Evolutionary conservation across 176 grass and related monocot species (phyloP).

Genomic region (Bromus sterilis): DNA sequence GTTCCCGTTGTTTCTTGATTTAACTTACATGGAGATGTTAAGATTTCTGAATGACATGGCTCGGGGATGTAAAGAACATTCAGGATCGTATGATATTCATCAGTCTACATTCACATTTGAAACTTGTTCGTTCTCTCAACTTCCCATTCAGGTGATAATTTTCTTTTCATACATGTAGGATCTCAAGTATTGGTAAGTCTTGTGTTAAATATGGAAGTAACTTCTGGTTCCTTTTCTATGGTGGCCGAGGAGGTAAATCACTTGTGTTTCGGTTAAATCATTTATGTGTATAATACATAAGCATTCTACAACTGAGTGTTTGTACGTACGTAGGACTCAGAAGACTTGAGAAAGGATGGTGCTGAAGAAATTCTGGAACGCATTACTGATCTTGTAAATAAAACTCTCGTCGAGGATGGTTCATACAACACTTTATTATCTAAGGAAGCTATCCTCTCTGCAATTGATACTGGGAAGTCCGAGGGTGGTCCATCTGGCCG

Average conservation of each 20-base stretch:
- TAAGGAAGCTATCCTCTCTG: constrained; percentile 72
- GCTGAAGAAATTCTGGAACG: constrained; percentile 62
- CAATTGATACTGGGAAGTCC: constrained; percentile 87
- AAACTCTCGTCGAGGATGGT: constrained; percentile 54
- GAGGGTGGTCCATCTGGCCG: constrained; percentile 64
- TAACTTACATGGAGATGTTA: background rate
- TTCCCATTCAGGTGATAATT: background rate
- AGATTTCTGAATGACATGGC: background rate
- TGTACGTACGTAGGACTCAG: constrained; percentile 56
- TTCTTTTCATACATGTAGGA: constrained; percentile 22
- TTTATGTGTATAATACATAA: background rate
- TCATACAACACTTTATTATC: constrained; percentile 56
- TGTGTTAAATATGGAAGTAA: constrained; percentile 59
- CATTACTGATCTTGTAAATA: constrained; percentile 77
- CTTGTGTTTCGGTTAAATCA: background rate
- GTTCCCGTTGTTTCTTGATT: background rate
- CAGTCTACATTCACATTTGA: background rate
- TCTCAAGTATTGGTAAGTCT: constrained; percentile 89
- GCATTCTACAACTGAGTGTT: background rate
- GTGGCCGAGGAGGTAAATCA: constrained; percentile 88
- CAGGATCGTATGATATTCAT: background rate
- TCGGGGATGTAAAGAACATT: background rate
- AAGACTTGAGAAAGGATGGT: constrained; percentile 69
- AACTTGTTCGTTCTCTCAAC: background rate
- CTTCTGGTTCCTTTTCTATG: constrained; percentile 60